phyloP scores from a whole-genome alignment of 495 filamentous ascomycete genomes.

The Lophium mytilinum region DNA sequence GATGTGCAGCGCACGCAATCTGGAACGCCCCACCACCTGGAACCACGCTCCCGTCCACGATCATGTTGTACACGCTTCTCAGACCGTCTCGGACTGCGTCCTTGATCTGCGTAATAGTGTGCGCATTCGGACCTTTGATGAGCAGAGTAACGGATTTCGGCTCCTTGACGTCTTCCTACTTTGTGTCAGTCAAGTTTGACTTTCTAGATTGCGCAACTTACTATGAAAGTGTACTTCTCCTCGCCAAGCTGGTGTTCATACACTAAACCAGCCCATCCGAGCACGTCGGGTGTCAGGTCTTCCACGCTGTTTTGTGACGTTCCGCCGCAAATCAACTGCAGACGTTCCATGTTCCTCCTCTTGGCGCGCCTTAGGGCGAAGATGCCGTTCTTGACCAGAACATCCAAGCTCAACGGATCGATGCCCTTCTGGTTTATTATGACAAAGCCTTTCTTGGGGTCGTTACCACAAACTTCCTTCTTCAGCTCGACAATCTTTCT shows the following conservation, averaged over 20 bases:
- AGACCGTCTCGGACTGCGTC: constrained; percentile 97
- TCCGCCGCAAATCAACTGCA: constrained; percentile 91
- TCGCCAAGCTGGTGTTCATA: constrained; percentile 97
- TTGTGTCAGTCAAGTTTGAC: constrained; percentile 15
- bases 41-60: constrained; percentile 90
- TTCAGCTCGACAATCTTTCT: constrained; percentile 98
- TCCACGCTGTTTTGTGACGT: constrained; percentile 91
- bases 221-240: constrained; percentile 96
- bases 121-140: constrained; percentile 94
- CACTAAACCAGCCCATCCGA: constrained; percentile 93
- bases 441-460: constrained; percentile 92
- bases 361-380: constrained; percentile 89
- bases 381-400: constrained; percentile 95
- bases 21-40: constrained; percentile 96
- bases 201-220: constrained; percentile 18
- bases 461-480: constrained; percentile 92
- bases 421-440: constrained; percentile 99
- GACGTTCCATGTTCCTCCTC: constrained; percentile 95
- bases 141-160: constrained; percentile 97
- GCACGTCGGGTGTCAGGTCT: constrained; percentile 76
- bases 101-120: constrained; percentile 92
- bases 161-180: constrained; percentile 86
- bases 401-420: constrained; percentile 89
- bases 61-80: constrained; percentile 95
- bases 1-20: constrained; percentile 82